Evolutionary conservation across 2,329 filamentous ascomycete species (phyloP).

Genomic region (Penicillium sp.): DNA sequence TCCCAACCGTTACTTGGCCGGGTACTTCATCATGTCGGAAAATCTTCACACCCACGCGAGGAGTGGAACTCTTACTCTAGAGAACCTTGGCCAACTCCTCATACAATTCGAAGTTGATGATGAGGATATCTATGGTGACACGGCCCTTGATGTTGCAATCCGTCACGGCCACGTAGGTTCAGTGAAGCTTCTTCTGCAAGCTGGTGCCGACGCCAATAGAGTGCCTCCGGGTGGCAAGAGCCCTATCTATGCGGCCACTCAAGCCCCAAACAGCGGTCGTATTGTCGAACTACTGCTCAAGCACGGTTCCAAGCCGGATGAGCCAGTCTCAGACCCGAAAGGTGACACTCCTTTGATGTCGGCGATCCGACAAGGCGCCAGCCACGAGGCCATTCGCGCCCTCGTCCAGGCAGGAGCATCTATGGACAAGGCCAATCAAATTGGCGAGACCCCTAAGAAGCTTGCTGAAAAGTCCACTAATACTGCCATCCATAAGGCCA

Average conservation of each 20-base stretch:
- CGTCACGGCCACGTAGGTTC: background rate
- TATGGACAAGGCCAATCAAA: background rate
- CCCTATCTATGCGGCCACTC: background rate
- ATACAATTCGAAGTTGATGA: background rate
- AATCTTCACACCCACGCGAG: background rate
- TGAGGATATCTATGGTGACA: background rate
- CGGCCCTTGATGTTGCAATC: background rate
- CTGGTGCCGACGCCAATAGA: background rate
- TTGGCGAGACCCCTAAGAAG: background rate
- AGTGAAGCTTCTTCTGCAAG: background rate
- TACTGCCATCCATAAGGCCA: background rate
- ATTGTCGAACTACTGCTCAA: background rate
- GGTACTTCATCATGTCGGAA: background rate
- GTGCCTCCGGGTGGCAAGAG: background rate
- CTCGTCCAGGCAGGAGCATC: background rate
- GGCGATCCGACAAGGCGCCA: background rate
- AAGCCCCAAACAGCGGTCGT: background rate
- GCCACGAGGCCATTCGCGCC: background rate
- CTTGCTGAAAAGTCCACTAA: background rate
- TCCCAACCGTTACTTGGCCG: too few species aligned
- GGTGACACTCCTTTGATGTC: background rate
- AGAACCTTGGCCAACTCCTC: background rate
- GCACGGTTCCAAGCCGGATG: background rate
- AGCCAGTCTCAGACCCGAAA: background rate
- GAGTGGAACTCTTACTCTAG: background rate